Evolutionary conservation across 106 monocot genomes (phyloP).

Genomic region (Gastrodia elata): DNA sequence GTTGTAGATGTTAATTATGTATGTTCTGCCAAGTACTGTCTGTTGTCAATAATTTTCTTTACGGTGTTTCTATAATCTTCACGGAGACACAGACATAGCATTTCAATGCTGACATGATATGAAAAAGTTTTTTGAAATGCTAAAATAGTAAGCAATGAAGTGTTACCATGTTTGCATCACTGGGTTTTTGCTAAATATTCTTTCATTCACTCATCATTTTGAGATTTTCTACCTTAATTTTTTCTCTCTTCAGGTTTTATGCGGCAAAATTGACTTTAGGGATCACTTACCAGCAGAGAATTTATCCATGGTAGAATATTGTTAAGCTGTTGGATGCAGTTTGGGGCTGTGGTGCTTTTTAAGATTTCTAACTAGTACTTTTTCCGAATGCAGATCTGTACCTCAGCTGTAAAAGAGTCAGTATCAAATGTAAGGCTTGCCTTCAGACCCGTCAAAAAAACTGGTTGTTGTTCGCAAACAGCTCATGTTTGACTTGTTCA

Average conservation of each 20-base stretch:
- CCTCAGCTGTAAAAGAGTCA: slow-evolving; percentile 69
- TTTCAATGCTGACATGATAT: too few species aligned
- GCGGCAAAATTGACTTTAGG: slow-evolving; percentile 22
- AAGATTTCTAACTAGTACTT: slow-evolving; percentile 6
- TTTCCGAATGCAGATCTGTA: slow-evolving; percentile 58
- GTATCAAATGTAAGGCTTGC: slow-evolving; percentile 64
- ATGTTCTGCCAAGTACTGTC: background rate
- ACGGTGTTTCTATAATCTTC: background rate
- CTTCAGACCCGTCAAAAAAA: too few species aligned
- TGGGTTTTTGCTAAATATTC: background rate
- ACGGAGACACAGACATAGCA: too few species aligned
- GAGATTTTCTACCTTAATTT: background rate
- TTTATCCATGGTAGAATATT: slow-evolving; percentile 43
- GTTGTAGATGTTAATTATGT: background rate
- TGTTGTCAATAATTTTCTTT: background rate
- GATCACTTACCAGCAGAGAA: slow-evolving; percentile 31
- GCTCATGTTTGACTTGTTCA: too few species aligned
- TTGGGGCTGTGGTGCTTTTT: background rate
- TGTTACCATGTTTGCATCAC: background rate
- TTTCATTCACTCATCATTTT: background rate
- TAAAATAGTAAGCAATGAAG: background rate
- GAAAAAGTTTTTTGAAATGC: background rate
- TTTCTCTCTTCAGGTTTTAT: slow-evolving; percentile 44
- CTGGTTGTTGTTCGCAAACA: too few species aligned
- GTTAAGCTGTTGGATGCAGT: background rate